Conservation (phyloP, 352 stramenopile genomes). For the Globisporangium heterothallicum region DNA sequence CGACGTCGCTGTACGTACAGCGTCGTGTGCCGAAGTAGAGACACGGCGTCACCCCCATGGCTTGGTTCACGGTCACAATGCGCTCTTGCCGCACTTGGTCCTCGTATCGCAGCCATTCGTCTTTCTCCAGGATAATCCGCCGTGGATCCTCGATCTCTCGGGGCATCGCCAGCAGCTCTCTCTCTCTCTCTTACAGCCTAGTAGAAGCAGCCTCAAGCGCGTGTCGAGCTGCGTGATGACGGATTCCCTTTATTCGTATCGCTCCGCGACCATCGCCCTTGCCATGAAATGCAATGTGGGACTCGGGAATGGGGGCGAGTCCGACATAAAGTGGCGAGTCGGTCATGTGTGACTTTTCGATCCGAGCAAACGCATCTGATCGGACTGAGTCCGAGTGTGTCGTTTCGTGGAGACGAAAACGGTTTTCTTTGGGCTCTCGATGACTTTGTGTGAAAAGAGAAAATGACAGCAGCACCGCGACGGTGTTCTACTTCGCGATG, state of each 20-base stretch:
- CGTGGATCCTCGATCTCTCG: neutral
- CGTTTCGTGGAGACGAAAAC: neutral
- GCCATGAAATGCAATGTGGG: neutral
- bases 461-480: neutral
- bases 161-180: neutral
- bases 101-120: constrained; percentile 41
- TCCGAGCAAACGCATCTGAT: neutral
- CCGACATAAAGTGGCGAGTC: constrained; percentile 2
- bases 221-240: too few species aligned
- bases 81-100: constrained; percentile 42
- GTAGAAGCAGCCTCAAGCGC: too few species aligned
- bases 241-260: neutral
- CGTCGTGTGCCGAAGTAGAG: constrained; percentile 71
- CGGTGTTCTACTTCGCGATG: neutral
- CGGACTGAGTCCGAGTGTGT: neutral
- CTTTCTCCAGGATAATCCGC: constrained; percentile 16
- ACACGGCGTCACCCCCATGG: constrained; percentile 40
- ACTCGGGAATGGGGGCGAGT: constrained; percentile 1
- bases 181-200: neutral
- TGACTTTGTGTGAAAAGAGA: neutral
- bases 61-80: constrained; percentile 57
- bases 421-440: constrained; percentile 2
- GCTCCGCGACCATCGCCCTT: neutral
- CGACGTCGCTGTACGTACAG: constrained; percentile 69
- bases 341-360: constrained; percentile 7